Evolutionary conservation across 1,284 basidiomycete genomes (phyloP), one percentile per base, ranked within the genome.

Genomic region (Puccinia novopanici): DNA sequence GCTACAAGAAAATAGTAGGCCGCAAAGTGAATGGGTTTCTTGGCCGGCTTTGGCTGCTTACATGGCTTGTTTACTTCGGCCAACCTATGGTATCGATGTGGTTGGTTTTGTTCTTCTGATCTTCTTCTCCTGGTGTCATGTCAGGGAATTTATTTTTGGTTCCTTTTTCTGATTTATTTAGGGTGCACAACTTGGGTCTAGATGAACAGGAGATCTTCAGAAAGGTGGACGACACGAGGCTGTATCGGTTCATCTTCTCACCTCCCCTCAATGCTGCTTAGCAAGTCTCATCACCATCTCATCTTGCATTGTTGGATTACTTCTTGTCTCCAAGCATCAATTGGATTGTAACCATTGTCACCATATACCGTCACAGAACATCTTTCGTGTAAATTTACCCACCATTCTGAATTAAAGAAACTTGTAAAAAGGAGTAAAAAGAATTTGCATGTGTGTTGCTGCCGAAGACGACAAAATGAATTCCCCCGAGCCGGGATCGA

Each of bases 11-110:
- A 0, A 0, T 81, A 10, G 82, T 81, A 2, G 73, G 80, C 1
- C 37, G 65, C 27, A 80, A 52, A n/a, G 80, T 82, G 0, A 34
- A 76, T 30, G 83, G 83, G 0, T 63, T 61, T 5, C 27, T 80
- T 0, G 83, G 83, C 12, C 55, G 67, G n/a, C 5, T 81, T 15
- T 84, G 83, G 83, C 76, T 81, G 12, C 30, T 65, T 3, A 3
- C 63, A 4, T 81, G 63, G 54, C 57, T 78, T 27, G 75, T 72
- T 22, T 70, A 50, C 22, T 70, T 59, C 12, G 81, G 80, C 65
- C 45, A 50, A 34, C 61, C 67, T 19, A 50, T 48, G 42, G 45
- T 70, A 3, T 54, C 42, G 27, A 37, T 70, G 22, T 70, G 67
- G 67, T 63, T 17, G 27, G 59, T 34, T 40, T 37, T 57, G 9